These are phyloP conservation scores for Physcia stellaris DNA, from an alignment of 495 filamentous ascomycete species.

Conservation along the genomic window DNA sequence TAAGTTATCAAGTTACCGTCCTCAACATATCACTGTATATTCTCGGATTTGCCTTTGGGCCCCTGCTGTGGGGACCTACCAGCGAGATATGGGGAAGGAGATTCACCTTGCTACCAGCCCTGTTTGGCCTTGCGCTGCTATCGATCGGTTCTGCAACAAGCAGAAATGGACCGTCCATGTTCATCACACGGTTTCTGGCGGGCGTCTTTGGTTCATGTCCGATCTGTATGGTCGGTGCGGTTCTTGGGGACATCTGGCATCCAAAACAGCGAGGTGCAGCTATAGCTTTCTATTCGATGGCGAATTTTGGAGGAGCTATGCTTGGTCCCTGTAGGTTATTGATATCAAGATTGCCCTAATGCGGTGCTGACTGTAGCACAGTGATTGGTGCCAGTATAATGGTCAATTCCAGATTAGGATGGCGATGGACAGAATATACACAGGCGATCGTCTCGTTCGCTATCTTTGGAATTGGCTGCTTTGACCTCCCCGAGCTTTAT, in stretches of 20 bases:
- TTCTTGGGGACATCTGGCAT: slow-evolving; percentile 35
- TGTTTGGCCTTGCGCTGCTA: slow-evolving; percentile 30
- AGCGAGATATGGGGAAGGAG: too few relatives aligned
- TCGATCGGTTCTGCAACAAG: slow-evolving; percentile 28
- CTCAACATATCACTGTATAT: too few relatives aligned
- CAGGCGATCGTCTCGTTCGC: not conserved
- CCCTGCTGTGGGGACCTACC: too few relatives aligned
- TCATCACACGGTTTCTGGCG: slow-evolving; percentile 22
- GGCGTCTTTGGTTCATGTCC: slow-evolving; percentile 24
- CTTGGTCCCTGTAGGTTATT: slow-evolving; percentile 11
- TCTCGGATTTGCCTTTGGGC: too few relatives aligned
- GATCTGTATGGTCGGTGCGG: slow-evolving; percentile 27
- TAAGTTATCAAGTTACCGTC: slow-evolving; percentile 27
- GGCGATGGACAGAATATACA: slow-evolving; percentile 3
- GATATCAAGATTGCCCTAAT: not conserved
- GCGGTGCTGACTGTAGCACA: too few relatives aligned
- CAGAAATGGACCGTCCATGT: slow-evolving; percentile 19
- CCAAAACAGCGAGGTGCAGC: slow-evolving; percentile 24
- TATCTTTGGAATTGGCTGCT: not conserved
- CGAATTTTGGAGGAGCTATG: slow-evolving; percentile 26
- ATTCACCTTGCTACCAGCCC: slow-evolving; percentile 25
- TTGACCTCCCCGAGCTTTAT: slow-evolving; percentile 1
- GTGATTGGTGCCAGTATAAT: slow-evolving; percentile 1
- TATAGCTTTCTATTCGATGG: slow-evolving; percentile 24
- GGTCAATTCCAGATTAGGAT: not conserved